phyloP scores from a whole-genome alignment of 345 rosid genomes.

The Eucalyptus pauciflora region DNA sequence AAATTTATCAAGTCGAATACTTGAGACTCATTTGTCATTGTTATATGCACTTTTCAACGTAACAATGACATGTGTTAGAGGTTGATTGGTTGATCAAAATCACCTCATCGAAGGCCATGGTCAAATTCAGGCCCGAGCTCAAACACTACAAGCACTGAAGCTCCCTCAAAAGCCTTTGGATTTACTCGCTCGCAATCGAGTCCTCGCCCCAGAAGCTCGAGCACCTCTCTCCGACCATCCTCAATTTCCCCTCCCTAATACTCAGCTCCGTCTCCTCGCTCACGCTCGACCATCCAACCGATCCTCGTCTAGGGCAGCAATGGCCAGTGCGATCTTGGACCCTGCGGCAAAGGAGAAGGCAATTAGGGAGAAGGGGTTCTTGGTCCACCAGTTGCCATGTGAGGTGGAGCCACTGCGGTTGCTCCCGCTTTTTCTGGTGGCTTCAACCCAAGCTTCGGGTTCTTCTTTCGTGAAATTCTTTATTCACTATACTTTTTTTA shows the following conservation, averaged over 20 bases:
- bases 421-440: background rate
- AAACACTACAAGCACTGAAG: background rate
- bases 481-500: no score
- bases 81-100: background rate
- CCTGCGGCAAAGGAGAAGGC: background rate
- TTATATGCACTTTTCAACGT: background rate
- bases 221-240: constrained; percentile 22
- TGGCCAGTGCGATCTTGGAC: background rate
- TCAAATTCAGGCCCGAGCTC: background rate
- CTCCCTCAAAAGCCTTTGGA: constrained; percentile 19
- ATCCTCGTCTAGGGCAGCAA: background rate
- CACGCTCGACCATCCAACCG: constrained; percentile 17
- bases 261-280: constrained; percentile 29
- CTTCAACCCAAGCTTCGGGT: background rate
- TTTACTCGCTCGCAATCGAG: constrained; percentile 9
- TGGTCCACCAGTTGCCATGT: background rate
- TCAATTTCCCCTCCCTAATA: constrained; percentile 18
- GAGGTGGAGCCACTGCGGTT: background rate
- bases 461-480: background rate
- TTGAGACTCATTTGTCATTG: background rate
- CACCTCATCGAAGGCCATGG: background rate
- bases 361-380: background rate
- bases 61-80: background rate
- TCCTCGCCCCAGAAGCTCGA: constrained; percentile 16
- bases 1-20: background rate